phyloP scores from a whole-genome alignment of 805 yeast species.

The Candida germanica region DNA sequence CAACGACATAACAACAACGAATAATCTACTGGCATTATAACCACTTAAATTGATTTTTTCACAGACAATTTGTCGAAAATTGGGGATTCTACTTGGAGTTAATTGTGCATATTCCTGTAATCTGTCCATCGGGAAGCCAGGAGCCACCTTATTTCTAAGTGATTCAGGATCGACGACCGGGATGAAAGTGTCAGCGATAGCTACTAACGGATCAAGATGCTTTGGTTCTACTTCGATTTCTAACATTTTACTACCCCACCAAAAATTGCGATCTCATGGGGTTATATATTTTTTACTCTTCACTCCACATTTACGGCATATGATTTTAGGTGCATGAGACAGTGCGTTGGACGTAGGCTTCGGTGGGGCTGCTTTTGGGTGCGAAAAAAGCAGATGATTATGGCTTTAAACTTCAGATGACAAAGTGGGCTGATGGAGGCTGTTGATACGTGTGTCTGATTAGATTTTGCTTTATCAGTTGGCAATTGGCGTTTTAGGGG shows the following conservation, averaged over 20 bases:
- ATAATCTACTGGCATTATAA: slow-evolving; percentile 16
- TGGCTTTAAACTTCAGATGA: no score
- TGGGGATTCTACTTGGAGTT: slow-evolving; percentile 30
- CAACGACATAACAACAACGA: slow-evolving; percentile 21
- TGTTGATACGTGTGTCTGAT: no score
- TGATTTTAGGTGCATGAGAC: slow-evolving; percentile 7
- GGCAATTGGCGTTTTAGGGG: no score
- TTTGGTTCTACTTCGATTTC: slow-evolving; percentile 4
- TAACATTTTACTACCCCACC: slow-evolving; percentile 1
- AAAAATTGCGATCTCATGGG: background rate
- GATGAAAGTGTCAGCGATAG: slow-evolving; percentile 33
- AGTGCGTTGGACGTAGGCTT: no score
- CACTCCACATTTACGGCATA: slow-evolving; percentile 1
- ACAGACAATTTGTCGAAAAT: slow-evolving; percentile 18
- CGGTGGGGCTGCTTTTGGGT: no score
- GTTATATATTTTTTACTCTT: background rate
- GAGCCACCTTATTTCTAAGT: slow-evolving; percentile 23
- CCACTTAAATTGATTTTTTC: slow-evolving; percentile 16
- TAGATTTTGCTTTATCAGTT: no score
- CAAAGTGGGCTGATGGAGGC: no score
- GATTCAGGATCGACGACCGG: slow-evolving; percentile 29
- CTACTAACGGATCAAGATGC: slow-evolving; percentile 17
- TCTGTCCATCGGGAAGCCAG: slow-evolving; percentile 24
- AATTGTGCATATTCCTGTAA: slow-evolving; percentile 27
- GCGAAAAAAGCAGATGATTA: no score